Conservation (phyloP, 768 basidiomycete genomes). For the Xerocomus spinulosus region DNA sequence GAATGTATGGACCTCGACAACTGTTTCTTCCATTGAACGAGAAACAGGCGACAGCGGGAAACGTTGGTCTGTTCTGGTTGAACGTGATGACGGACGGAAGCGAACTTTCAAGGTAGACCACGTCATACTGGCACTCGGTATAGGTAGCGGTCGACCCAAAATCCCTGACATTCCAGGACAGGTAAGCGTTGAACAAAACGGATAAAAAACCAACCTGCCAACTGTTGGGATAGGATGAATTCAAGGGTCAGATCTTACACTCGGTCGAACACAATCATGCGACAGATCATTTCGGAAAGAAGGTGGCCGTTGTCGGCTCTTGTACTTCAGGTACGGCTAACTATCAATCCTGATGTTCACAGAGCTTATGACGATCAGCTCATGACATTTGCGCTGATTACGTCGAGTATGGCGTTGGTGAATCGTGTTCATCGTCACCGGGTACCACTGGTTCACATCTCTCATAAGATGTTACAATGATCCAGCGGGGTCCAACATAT, state of each 20-base stretch:
- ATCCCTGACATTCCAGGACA: constrained; percentile 43
- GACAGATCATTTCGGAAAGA: constrained; percentile 58
- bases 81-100: constrained; percentile 31
- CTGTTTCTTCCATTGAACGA: constrained; percentile 23
- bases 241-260: constrained; percentile 61
- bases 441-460: neutral
- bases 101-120: constrained; percentile 44
- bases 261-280: constrained; percentile 54
- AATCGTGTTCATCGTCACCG: constrained; percentile 8
- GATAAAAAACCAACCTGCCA: neutral
- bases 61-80: constrained; percentile 43
- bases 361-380: constrained; percentile 22
- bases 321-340: constrained; percentile 50
- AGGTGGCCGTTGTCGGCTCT: constrained; percentile 64
- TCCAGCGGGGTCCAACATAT: constrained; percentile 52
- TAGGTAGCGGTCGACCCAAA: constrained; percentile 41
- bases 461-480: constrained; percentile 41
- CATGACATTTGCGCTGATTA: constrained; percentile 51
- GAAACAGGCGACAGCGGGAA: constrained; percentile 30
- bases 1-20: constrained; percentile 58
- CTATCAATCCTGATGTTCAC: neutral
- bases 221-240: constrained; percentile 40
- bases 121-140: constrained; percentile 46
- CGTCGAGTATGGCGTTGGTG: constrained; percentile 42
- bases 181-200: constrained; percentile 24